Percentiles rank a stretch among this genome's conserved stretches.
Conservation (phyloP, 345 rosid genomes). For the Bruguiera parviflora region DNA sequence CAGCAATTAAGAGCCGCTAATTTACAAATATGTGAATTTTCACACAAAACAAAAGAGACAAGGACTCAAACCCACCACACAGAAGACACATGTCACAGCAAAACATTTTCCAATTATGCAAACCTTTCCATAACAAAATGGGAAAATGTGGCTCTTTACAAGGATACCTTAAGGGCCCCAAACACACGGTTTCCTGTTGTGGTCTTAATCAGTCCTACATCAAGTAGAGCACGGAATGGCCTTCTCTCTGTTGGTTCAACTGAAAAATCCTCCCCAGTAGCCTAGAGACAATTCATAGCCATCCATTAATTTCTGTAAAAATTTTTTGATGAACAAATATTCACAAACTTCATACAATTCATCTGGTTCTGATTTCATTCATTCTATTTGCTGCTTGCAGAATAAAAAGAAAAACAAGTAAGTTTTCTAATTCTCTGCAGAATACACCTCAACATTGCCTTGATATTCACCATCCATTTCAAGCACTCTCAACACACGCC, state of each 20-base stretch:
- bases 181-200: slow-evolving; percentile 80
- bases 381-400: neutral
- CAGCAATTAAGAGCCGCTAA: too few relatives aligned
- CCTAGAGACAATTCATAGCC: slow-evolving; percentile 34
- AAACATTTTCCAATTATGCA: too few relatives aligned
- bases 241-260: slow-evolving; percentile 74
- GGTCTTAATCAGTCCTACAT: slow-evolving; percentile 69
- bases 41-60: too few relatives aligned
- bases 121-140: too few relatives aligned
- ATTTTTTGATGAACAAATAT: too few relatives aligned
- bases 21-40: too few relatives aligned
- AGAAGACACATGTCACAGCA: too few relatives aligned
- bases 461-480: slow-evolving; percentile 68
- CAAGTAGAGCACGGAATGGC: slow-evolving; percentile 80
- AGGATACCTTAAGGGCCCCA: slow-evolving; percentile 64
- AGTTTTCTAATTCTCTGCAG: neutral
- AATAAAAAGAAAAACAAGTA: neutral
- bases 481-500: slow-evolving; percentile 58
- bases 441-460: slow-evolving; percentile 60
- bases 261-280: slow-evolving; percentile 70
- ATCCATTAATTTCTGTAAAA: too few relatives aligned
- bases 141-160: neutral
- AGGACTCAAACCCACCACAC: too few relatives aligned
- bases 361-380: too few relatives aligned
- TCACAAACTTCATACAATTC: too few relatives aligned